Base-by-base conservation (phyloP, 2,329 filamentous ascomycete species). In the Fusarium brachygibbosum region DNA sequence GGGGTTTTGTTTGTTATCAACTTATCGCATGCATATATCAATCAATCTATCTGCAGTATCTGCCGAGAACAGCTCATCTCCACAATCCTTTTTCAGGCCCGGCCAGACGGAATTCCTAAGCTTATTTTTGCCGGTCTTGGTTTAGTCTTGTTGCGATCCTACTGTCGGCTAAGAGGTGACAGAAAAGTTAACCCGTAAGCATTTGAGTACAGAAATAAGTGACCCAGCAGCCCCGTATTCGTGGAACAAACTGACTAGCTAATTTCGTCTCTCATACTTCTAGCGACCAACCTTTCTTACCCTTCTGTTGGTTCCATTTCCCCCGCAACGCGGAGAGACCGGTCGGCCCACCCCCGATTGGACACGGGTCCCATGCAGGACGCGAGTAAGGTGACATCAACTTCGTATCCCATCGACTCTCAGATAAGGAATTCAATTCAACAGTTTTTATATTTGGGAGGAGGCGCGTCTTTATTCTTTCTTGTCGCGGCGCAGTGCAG, bases 311-410 rank as follows among this genome's bases (percentile, higher is more conserved):
- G 54, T 23, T 42, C 50, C 21, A 57, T 55, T 58, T 58, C 49
- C 69, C 68, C 68, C 55, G 53, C 58, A 50, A 44, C 57, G 35
- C 53, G 56, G 68, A 62, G 37, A 32, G 48, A 19, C 48, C 41
- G 44, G 59, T 31, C 44, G 37, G 50, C 11, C 40, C 53, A 29
- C 54, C 58, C 44, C 28, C 50, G 25, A 66, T 66, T 66, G 62
- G 62, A 21, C n/a, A 7, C 25, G 23, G 23, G 14, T 23, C 25
- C 41, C 32, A n/a, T 28, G 40, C 11, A 35, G 31, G 23, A 46
- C 52, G 31, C 52, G 52, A 55, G 52, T 55, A 55, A 49, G 41
- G 52, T 41, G 23, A 37, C 29, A 48, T 53, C 37, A 32, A 42
- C 28, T 31, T 25, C 37, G 51, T 54, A 45, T 35, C 38, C 29